Base-by-base conservation (phyloP, 805 yeast species). In the Saccharomycopsis sp. region DNA sequence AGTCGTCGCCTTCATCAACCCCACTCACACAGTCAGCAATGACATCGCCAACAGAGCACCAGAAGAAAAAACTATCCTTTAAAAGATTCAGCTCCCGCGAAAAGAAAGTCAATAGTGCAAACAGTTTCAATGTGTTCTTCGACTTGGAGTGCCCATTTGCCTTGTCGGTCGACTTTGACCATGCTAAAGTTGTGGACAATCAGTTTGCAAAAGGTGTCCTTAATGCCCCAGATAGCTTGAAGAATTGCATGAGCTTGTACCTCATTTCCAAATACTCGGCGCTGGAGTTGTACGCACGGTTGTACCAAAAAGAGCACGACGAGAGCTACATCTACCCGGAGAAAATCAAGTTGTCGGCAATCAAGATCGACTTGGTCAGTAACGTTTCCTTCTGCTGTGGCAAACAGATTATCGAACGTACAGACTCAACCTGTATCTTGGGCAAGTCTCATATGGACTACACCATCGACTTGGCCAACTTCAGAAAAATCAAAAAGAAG, bases 181-280 rank as follows among this genome's bases (percentile, higher is more conserved):
- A 43, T 29, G 36, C 47, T 5, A 43, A 43, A 34, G 34, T 35
- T 2, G 8, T n/a, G 13, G 18, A 39, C 5, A 30, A 35, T 13
- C 2, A 19, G 10, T 43, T 43, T 30, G 33, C 47, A 4, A 41
- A 41, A 31, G 47, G 47, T 5, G 47, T 43, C n/a, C 13, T 43
- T 16, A 43, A 34, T 20, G 26, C 21, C 6, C 44, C 43, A 5
- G 29, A 29, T 3, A 41, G 15, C 30, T 39, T 43, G 34, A 31
- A 25, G 13, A 41, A 41, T 7, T 35, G 38, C 9, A 25, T 43
- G 10, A 36, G 19, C 27, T 30, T 39, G 16, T 43, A 10, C 20
- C 17, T 43, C 5, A 25, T 43, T 12, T 34, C 39, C 6, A 23
- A 34, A 9, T 43, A 23, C 30, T 43, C 46, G 8, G 39, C 44